These are phyloP conservation scores for Tylopilus sp. DNA, from an alignment of 768 basidiomycete species.

Conservation along the genomic window DNA sequence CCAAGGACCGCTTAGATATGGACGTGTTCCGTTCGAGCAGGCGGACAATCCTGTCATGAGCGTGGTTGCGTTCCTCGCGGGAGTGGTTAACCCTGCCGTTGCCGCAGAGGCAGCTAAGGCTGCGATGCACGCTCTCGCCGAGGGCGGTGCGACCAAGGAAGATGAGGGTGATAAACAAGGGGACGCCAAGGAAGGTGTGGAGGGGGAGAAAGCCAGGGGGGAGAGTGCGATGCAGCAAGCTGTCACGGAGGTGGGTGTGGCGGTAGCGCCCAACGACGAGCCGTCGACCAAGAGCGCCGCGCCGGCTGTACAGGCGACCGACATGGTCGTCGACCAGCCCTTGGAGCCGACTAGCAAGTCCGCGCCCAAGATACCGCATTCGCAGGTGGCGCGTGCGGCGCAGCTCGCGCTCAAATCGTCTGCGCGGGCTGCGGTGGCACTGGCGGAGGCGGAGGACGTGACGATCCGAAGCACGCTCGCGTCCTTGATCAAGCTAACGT, in stretches of 20 bases:
- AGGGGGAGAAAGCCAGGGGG: slow-evolving; percentile 39
- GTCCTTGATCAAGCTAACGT: slow-evolving; percentile 77
- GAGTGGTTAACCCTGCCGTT: slow-evolving; percentile 84
- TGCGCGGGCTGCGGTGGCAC: slow-evolving; percentile 72
- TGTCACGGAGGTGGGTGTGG: slow-evolving; percentile 11
- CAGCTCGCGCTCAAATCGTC: slow-evolving; percentile 86
- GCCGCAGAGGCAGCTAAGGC: slow-evolving; percentile 93
- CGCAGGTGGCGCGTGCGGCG: slow-evolving; percentile 79
- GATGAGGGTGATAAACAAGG: slow-evolving; percentile 23
- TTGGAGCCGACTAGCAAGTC: slow-evolving; percentile 29
- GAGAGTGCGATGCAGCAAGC: slow-evolving; percentile 38
- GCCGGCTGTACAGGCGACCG: slow-evolving; percentile 27
- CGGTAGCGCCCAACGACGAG: slow-evolving; percentile 11
- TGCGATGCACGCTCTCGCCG: slow-evolving; percentile 77
- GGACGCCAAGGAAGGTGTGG: slow-evolving; percentile 32
- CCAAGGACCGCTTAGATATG: slow-evolving; percentile 71
- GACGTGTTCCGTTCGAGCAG: slow-evolving; percentile 86
- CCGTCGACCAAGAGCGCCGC: slow-evolving; percentile 13
- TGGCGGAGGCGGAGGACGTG: slow-evolving; percentile 80
- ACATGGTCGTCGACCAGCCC: slow-evolving; percentile 48
- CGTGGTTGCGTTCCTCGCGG: slow-evolving; percentile 95
- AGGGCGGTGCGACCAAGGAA: slow-evolving; percentile 47
- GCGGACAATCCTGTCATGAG: slow-evolving; percentile 98
- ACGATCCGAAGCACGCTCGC: slow-evolving; percentile 79
- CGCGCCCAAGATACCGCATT: slow-evolving; percentile 51